Evolutionary conservation across 2,329 filamentous ascomycete genomes (phyloP).

Genomic region (Purpureocillium lavendulum): DNA sequence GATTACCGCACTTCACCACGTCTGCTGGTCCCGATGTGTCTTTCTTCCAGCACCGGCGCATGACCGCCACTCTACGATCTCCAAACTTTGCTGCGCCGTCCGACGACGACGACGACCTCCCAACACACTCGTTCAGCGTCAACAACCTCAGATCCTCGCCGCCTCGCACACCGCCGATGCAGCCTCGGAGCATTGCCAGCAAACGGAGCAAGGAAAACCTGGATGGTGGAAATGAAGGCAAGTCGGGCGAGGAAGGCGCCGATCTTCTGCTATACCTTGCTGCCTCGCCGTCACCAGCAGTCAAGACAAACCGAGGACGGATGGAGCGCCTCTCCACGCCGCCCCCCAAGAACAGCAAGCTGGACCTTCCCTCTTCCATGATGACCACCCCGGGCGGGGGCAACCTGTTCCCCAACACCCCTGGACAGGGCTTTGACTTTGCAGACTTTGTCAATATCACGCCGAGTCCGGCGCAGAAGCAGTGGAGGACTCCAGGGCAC

Average conservation of each 20-base stretch:
- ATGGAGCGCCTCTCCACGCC: conserved; percentile 71
- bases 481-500: conserved; percentile 73
- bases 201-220: conserved; percentile 40
- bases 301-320: conserved; percentile 35
- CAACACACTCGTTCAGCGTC: conserved; percentile 63
- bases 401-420: conserved; percentile 66
- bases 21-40: conserved; percentile 65
- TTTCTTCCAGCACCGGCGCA: conserved; percentile 65
- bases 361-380: conserved; percentile 70
- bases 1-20: conserved; percentile 67
- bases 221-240: conserved; percentile 37
- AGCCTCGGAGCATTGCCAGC: conserved; percentile 38
- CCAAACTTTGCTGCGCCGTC: conserved; percentile 54
- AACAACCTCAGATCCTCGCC: conserved; percentile 68
- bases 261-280: conserved; percentile 78
- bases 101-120: conserved; percentile 79
- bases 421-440: conserved; percentile 81
- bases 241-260: conserved; percentile 69
- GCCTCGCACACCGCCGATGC: conserved; percentile 71
- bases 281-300: conserved; percentile 81
- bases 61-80: conserved; percentile 54
- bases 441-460: conserved; percentile 97
- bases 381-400: conserved; percentile 77
- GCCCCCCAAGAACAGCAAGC: conserved; percentile 58
- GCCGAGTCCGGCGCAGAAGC: conserved; percentile 83